These are phyloP conservation scores for Talaromyces sp. DNA, from an alignment of 2,329 filamentous ascomycete species.

Conservation along the genomic window DNA sequence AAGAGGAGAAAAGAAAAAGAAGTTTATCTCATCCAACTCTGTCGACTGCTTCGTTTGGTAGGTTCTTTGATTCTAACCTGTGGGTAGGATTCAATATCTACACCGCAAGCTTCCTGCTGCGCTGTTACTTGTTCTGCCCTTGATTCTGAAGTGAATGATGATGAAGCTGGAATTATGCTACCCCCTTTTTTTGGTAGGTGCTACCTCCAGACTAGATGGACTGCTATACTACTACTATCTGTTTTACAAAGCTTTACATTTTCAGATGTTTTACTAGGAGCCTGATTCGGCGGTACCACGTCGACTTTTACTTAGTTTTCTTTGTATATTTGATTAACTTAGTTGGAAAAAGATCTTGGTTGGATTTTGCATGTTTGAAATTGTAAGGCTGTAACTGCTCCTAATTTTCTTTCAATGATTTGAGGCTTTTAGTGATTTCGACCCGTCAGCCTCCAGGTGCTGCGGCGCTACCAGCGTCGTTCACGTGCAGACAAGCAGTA, in stretches of 20 bases:
- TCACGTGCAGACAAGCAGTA: too few relatives aligned
- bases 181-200: conserved; percentile 16
- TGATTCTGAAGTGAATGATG: background rate
- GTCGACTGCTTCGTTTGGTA: conserved; percentile 21
- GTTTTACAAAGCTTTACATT: background rate
- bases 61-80: conserved; percentile 21
- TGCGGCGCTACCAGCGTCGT: too few relatives aligned
- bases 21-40: conserved; percentile 14
- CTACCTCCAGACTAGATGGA: conserved; percentile 9
- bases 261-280: conserved; percentile 10
- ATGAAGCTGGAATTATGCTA: conserved; percentile 12
- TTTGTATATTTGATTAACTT: conserved; percentile 14
- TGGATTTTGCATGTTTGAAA: too few relatives aligned
- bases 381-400: too few relatives aligned
- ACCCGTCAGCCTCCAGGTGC: too few relatives aligned
- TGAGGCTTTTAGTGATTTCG: too few relatives aligned
- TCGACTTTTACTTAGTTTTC: background rate
- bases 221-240: background rate
- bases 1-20: background rate
- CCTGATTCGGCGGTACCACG: conserved; percentile 3
- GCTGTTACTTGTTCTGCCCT: background rate
- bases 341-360: background rate
- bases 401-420: too few relatives aligned
- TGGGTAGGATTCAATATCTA: conserved; percentile 22
- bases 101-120: background rate